Conservation (phyloP, 2,329 filamentous ascomycete genomes). For the Nothopassalora personata region DNA sequence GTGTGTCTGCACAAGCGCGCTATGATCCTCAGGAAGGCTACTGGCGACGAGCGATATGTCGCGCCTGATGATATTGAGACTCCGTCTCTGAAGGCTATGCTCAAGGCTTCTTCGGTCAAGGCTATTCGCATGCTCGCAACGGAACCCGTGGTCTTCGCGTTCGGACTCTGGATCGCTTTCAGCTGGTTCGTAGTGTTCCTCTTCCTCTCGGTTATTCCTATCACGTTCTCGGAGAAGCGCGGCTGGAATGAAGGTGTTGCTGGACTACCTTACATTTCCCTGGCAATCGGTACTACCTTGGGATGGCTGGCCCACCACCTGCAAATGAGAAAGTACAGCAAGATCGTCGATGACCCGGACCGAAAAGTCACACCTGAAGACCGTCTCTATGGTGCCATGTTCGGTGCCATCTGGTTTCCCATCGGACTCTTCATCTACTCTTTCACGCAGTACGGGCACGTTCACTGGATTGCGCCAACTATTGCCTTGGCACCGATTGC, state of each 20-base stretch:
- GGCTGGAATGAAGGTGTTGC: conserved; percentile 48
- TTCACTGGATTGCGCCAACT: conserved; percentile 47
- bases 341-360: conserved; percentile 34
- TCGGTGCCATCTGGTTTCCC: conserved; percentile 44
- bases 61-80: conserved; percentile 49
- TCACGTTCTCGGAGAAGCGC: conserved; percentile 49
- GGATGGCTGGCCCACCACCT: conserved; percentile 47
- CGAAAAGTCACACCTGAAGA: conserved; percentile 39
- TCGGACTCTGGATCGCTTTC: conserved; percentile 50
- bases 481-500: conserved; percentile 48
- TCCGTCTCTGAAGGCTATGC: conserved; percentile 43
- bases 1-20: conserved; percentile 48
- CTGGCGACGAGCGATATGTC: conserved; percentile 48
- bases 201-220: conserved; percentile 49
- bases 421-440: conserved; percentile 50
- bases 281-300: conserved; percentile 46
- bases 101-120: conserved; percentile 48
- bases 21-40: conserved; percentile 42
- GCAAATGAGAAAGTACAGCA: conserved; percentile 49
- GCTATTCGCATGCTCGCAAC: conserved; percentile 46
- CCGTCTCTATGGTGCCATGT: conserved; percentile 48
- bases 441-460: conserved; percentile 48
- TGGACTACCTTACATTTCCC: conserved; percentile 49
- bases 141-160: conserved; percentile 47
- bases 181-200: conserved; percentile 52